Base-by-base conservation (phyloP, 1,284 basidiomycete genomes). In the Lentinula novae-zelandiae region DNA sequence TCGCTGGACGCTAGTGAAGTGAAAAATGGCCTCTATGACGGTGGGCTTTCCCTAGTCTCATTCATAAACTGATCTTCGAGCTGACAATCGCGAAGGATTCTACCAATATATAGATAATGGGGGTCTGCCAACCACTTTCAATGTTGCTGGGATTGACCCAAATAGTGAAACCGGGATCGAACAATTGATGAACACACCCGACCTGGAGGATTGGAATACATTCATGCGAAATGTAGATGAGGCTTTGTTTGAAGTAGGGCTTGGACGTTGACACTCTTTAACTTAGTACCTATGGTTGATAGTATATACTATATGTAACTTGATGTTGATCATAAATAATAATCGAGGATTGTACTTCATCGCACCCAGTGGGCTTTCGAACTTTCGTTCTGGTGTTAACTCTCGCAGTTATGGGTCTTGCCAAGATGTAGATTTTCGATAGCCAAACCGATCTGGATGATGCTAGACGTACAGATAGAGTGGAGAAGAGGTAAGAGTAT, bases 141-240 rank as follows among this genome's bases (percentile, higher is more conserved):
- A 31, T 50, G 12, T 3, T 33, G 20, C 27, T n/a, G 31, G 7
- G 10, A 13, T 33, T 33, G 5, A 13, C 33, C 38, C 51, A 8
- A 54, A 54, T 31, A 12, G 40, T 44, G 33, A 27, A 5, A 44
- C 1, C 31, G 42, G 5, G 39, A 27, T 56, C 20, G 22, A 39
- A 12, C 53, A 39, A 17, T 17, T 48, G 17, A 10, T 38, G 53
- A 54, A 13, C 22, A 40, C 38, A 22, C n/a, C 39, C n/a, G 54
- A 56, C 12, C 31, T 56, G 27, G 54, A 56, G 22, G 54, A 56
- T 9, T 56, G 54, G 54, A 56, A 44, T 20, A 34, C 36, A 42
- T 56, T 56, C 17, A 56, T 56, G 54, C 34, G 31, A 15, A 56
- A 56, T 56, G 54, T 56, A 10, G 54, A 56, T 46, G 54, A 56